Base-by-base conservation (phyloP, 371 early-diverging fungal species). In the Mucor piriformis region DNA sequence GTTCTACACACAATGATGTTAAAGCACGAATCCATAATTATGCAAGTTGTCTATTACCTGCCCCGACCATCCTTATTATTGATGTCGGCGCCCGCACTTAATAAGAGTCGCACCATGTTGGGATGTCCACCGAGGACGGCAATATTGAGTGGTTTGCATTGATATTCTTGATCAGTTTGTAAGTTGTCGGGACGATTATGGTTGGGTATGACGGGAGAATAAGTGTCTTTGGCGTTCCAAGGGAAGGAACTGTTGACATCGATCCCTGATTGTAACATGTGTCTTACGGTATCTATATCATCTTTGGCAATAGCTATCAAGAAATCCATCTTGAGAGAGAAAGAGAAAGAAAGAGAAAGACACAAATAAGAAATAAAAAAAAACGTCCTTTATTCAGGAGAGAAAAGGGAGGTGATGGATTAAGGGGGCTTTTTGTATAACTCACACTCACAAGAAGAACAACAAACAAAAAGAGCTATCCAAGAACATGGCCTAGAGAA, bases 41-140 rank as follows among this genome's bases (percentile, higher is more conserved):
- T n/a, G n/a, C n/a, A n/a, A n/a, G n/a, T n/a, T 29, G 0, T 43
- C 7, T 27, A 47, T 51, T 77, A 87, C 86, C 89, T 83, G 68
- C 90, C 90, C 43, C 86, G 72, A 2, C 87, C 86, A 66, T 91
- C 91, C 57, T 82, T 83, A 52, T 76, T 66, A 46, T 82, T 83
- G 29, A 84, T 74, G 59, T 85, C 83, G 3, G 89, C 88, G n/a
- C 86, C 86, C 1, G 83, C 79, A 61, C 82, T 82, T 8, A 88
- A 63, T 50, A 88, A 58, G 25, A 74, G 70, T 16, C 80, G 58
- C 2, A 85, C 79, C 77, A 87, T 86, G 38, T 84, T 77, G 6
- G 79, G 66, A 59, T 86, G 74, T 2, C 90, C 90, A 40, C 86
- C 84, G 11, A 88, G 51, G 5, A 88, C 87, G 18, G 90, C 90